Evolutionary conservation across 2,329 filamentous ascomycete species (phyloP).

Genomic region (Sphaceloma murrayae): DNA sequence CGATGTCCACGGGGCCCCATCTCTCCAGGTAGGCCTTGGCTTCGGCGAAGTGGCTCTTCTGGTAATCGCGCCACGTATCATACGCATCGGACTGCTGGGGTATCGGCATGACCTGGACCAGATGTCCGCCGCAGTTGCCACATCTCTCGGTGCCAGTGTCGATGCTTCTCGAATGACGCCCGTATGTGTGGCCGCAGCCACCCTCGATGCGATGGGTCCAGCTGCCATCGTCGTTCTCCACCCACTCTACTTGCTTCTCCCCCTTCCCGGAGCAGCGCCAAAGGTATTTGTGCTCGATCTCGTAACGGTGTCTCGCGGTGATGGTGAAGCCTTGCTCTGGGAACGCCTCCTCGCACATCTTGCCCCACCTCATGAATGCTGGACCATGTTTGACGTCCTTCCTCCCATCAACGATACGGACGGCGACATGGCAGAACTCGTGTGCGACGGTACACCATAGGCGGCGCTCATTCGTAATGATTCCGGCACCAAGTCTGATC

Average conservation of each 20-base stretch:
- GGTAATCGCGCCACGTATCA: not conserved
- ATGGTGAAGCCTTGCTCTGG: conserved; percentile 57
- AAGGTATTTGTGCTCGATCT: conserved; percentile 84
- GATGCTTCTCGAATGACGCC: conserved; percentile 78
- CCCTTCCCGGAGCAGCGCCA: conserved; percentile 57
- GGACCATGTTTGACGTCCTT: conserved; percentile 69
- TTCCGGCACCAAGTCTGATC: conserved; percentile 84
- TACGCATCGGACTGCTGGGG: conserved; percentile 33
- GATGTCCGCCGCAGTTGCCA: conserved; percentile 56
- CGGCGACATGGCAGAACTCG: conserved; percentile 89
- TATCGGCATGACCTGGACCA: conserved; percentile 70
- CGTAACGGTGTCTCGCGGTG: conserved; percentile 81
- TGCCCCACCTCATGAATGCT: conserved; percentile 71
- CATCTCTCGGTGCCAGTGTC: conserved; percentile 63
- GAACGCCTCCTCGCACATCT: conserved; percentile 48
- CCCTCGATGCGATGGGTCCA: conserved; percentile 13
- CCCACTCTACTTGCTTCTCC: conserved; percentile 17
- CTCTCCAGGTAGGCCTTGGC: not conserved
- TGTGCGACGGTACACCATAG: conserved; percentile 88
- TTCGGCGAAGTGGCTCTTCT: not conserved
- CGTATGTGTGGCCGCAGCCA: conserved; percentile 60
- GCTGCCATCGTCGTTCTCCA: conserved; percentile 4
- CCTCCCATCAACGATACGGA: conserved; percentile 74
- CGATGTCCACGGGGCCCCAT: not conserved
- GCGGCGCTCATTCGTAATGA: conserved; percentile 67